Percentiles rank a stretch among this genome's conserved stretches.
These are phyloP conservation scores for Xylaria scruposa DNA, from an alignment of 495 filamentous ascomycete genomes.

Conservation along the genomic window DNA sequence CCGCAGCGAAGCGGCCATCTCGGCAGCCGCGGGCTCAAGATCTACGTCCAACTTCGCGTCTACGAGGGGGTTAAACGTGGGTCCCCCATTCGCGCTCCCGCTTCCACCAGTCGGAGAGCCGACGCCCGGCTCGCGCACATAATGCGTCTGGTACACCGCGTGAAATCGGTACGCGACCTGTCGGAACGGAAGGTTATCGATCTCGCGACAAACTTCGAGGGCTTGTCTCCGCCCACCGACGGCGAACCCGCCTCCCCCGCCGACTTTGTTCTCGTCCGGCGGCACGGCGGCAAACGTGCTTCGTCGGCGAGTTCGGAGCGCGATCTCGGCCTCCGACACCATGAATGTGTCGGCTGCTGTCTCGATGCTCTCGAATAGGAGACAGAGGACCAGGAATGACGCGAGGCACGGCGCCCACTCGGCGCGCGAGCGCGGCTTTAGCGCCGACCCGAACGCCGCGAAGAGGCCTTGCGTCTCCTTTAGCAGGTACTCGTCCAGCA, in stretches of 20 bases:
- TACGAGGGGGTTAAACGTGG: conserved; percentile 52
- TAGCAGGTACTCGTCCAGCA: conserved; percentile 56
- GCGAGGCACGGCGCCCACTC: conserved; percentile 61
- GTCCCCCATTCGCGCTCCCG: background rate
- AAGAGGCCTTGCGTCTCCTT: conserved; percentile 54
- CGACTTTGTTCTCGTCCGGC: conserved; percentile 45
- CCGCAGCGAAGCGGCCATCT: conserved; percentile 52
- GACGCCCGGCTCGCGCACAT: conserved; percentile 44
- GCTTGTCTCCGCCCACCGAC: conserved; percentile 18
- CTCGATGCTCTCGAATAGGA: conserved; percentile 61
- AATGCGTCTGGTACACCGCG: conserved; percentile 59
- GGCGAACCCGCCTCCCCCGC: conserved; percentile 46
- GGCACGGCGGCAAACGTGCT: conserved; percentile 2
- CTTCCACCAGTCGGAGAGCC: background rate
- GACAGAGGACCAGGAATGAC: conserved; percentile 56
- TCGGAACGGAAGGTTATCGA: conserved; percentile 60
- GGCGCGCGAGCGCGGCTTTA: conserved; percentile 54
- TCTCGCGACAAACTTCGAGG: conserved; percentile 47
- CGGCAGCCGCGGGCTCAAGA: conserved; percentile 46
- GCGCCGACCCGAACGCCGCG: conserved; percentile 52
- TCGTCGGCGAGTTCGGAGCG: conserved; percentile 39
- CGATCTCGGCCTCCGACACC: conserved; percentile 54
- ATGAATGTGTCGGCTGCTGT: conserved; percentile 57
- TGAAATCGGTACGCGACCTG: conserved; percentile 62
- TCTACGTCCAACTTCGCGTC: conserved; percentile 47